phyloP scores from a whole-genome alignment of 371 early-diverging fungal species.

The Syncephalastrum monosporum region DNA sequence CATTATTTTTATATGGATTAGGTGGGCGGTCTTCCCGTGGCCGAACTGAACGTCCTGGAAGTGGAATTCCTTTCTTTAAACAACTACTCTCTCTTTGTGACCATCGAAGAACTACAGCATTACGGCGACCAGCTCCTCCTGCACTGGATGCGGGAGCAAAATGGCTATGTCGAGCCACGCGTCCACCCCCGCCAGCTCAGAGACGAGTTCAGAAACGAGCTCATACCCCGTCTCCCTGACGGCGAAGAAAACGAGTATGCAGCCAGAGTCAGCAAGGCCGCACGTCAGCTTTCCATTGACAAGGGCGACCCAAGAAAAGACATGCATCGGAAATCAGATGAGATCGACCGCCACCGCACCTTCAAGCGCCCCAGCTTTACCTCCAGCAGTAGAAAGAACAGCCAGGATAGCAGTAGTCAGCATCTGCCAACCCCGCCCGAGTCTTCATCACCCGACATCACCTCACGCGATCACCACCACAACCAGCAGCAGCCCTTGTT shows the following conservation, averaged over 20 bases:
- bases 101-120: slow-evolving; percentile 75
- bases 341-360: slow-evolving; percentile 17
- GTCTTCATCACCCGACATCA: slow-evolving; percentile 16
- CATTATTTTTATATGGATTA: slow-evolving; percentile 17
- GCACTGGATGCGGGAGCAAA: slow-evolving; percentile 54
- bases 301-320: slow-evolving; percentile 12
- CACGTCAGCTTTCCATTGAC: slow-evolving; percentile 23
- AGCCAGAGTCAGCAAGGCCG: slow-evolving; percentile 9
- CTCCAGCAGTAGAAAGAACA: slow-evolving; percentile 1
- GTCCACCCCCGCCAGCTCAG: slow-evolving; percentile 5
- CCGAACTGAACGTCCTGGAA: slow-evolving; percentile 88
- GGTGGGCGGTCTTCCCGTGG: slow-evolving; percentile 91
- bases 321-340: slow-evolving; percentile 12
- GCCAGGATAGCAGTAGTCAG: slow-evolving; percentile 4
- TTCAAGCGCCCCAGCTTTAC: slow-evolving; percentile 22
- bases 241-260: slow-evolving; percentile 7
- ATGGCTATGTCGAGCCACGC: slow-evolving; percentile 9
- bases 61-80: slow-evolving; percentile 76
- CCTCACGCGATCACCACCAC: slow-evolving; percentile 6
- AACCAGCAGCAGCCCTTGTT: too few relatives aligned
- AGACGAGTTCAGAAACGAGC: neutral
- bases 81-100: slow-evolving; percentile 76
- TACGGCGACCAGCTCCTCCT: slow-evolving; percentile 70
- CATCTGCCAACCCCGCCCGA: slow-evolving; percentile 26
- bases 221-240: neutral